Percentiles rank a stretch among this genome's conserved stretches.
phyloP scores from a whole-genome alignment of 2,329 filamentous ascomycete species.

The Colletotrichum sp. region DNA sequence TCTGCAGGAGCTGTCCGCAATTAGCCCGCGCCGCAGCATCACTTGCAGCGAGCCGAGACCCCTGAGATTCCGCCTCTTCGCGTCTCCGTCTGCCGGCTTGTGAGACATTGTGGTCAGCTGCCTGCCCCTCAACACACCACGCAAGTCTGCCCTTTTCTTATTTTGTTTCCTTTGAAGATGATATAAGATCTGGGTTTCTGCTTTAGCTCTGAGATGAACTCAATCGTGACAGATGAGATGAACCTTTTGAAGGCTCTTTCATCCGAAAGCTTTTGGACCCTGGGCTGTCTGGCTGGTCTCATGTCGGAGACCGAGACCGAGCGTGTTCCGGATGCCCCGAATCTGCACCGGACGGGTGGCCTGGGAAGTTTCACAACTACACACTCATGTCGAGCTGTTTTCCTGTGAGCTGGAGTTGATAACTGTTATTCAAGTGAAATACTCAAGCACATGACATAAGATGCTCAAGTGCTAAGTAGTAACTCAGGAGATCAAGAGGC shows the following conservation, averaged over 20 bases:
- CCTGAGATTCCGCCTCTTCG: not conserved
- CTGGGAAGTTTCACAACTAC: not conserved
- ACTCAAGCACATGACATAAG: not conserved
- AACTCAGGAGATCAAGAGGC: not conserved
- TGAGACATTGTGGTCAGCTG: not conserved
- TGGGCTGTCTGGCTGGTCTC: not conserved
- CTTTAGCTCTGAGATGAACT: not conserved
- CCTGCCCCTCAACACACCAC: not conserved
- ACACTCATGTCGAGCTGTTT: not conserved
- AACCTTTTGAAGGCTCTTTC: rapidly evolving
- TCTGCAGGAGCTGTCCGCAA: not conserved
- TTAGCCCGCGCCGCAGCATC: not conserved
- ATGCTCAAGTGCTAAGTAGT: not conserved
- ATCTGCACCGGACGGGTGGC: not conserved
- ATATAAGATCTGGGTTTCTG: not conserved
- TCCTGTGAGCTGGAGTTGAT: not conserved
- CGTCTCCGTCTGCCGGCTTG: not conserved
- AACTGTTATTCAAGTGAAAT: not conserved
- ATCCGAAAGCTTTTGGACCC: not conserved
- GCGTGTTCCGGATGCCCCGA: not conserved
- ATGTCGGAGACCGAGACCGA: not conserved
- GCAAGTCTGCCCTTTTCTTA: not conserved
- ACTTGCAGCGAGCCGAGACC: not conserved
- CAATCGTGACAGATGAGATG: not conserved
- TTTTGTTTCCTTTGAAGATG: not conserved